A percentile compares a stretch with the other conserved stretches of the same genome.
Conservation (phyloP, 495 filamentous ascomycete genomes). For the Hypomontagnella monticulosa region DNA sequence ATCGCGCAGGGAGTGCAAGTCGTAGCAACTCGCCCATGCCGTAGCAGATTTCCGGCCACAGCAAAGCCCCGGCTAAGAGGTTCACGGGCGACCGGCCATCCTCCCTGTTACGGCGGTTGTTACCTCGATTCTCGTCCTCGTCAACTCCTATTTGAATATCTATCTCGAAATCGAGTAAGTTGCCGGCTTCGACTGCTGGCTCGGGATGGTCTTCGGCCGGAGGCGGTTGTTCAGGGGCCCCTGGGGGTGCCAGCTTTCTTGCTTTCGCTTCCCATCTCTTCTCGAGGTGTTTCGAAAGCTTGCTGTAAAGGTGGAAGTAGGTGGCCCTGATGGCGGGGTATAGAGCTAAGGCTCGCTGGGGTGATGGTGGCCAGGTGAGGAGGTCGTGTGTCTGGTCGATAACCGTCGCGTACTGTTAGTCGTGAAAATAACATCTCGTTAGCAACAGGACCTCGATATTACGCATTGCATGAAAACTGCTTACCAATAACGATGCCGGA, state of each 20-base stretch:
- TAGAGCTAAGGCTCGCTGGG: slow-evolving; percentile 72
- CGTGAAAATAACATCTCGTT: slow-evolving; percentile 3
- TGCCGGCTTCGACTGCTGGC: background rate
- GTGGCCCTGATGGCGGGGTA: slow-evolving; percentile 73
- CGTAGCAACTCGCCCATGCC: slow-evolving; percentile 75
- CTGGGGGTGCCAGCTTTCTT: slow-evolving; percentile 34
- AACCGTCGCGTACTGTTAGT: slow-evolving; percentile 36
- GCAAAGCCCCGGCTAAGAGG: slow-evolving; percentile 51
- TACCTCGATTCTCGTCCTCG: slow-evolving; percentile 19
- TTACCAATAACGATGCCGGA: slow-evolving; percentile 50
- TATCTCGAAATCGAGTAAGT: slow-evolving; percentile 42
- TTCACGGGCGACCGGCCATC: slow-evolving; percentile 40
- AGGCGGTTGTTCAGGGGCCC: slow-evolving; percentile 43
- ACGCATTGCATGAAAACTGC: slow-evolving; percentile 5
- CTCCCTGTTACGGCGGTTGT: slow-evolving; percentile 32
- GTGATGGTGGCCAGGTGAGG: slow-evolving; percentile 74
- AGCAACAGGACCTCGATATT: slow-evolving; percentile 1
- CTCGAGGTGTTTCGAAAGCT: slow-evolving; percentile 69
- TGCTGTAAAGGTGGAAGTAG: slow-evolving; percentile 74
- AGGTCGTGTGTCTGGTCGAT: slow-evolving; percentile 42
- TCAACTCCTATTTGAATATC: slow-evolving; percentile 36
- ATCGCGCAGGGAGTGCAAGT: slow-evolving; percentile 67
- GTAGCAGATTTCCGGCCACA: slow-evolving; percentile 55
- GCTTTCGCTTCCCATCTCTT: slow-evolving; percentile 60
- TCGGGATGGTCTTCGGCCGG: slow-evolving; percentile 47